phyloP scores from a whole-genome alignment of 805 yeast species.

The Candida succiphila region DNA sequence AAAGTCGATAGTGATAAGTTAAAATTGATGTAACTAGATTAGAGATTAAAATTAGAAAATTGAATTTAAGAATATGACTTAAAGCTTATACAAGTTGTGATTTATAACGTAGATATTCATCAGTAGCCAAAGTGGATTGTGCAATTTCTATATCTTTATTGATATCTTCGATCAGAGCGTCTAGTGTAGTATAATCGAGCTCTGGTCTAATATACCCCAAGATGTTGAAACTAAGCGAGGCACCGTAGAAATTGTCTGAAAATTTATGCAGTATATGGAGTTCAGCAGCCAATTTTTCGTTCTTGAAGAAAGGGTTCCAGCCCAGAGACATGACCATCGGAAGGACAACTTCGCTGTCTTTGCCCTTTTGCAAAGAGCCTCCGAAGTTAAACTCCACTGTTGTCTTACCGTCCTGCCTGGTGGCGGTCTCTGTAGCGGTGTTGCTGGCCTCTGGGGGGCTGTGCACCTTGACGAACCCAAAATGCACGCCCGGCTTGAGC shows the following conservation, averaged over 20 bases:
- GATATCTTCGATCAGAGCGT: constrained; percentile 80
- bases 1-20: constrained; percentile 16
- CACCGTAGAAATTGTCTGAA: constrained; percentile 68
- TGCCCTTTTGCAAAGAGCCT: constrained; percentile 23
- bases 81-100: neutral
- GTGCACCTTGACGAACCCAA: constrained; percentile 50
- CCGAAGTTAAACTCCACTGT: constrained; percentile 59
- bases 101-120: no score
- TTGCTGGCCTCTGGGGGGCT: constrained; percentile 22
- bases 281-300: constrained; percentile 75
- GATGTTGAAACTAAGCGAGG: constrained; percentile 53
- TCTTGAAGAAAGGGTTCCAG: constrained; percentile 86
- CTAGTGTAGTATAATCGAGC: constrained; percentile 68
- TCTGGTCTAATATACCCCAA: constrained; percentile 92
- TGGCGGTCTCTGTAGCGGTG: constrained; percentile 7
- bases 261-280: constrained; percentile 78
- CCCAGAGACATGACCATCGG: constrained; percentile 97
- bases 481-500: constrained; percentile 76
- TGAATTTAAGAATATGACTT: constrained; percentile 8
- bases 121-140: constrained; percentile 30
- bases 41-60: constrained; percentile 3
- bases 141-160: constrained; percentile 71
- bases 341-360: constrained; percentile 34
- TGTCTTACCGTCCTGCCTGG: constrained; percentile 22
- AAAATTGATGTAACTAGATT: constrained; percentile 17